Evolutionary conservation across 2,329 filamentous ascomycete species (phyloP).

Genomic region (Xylariaceae sp.): DNA sequence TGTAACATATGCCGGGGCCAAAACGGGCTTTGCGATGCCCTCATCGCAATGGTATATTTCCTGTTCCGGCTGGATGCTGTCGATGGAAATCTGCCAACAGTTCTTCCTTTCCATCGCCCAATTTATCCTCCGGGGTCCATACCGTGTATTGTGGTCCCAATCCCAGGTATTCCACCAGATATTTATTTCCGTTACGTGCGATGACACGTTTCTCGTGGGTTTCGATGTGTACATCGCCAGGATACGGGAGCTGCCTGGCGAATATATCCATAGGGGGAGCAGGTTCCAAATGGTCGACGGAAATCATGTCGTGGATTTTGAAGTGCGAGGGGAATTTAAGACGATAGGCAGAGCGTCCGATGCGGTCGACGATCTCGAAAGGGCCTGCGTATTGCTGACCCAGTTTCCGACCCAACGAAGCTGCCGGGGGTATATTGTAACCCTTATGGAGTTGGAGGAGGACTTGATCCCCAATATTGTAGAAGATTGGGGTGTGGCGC

Average conservation of each 20-base stretch:
- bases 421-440: conserved; percentile 3
- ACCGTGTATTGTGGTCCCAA: not conserved
- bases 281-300: conserved; percentile 1
- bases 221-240: not conserved
- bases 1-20: not conserved
- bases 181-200: not conserved
- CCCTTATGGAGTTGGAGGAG: conserved; percentile 5
- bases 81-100: no score
- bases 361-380: not conserved
- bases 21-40: no score
- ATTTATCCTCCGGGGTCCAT: no score
- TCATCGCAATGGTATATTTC: no score
- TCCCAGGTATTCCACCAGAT: not conserved
- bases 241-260: not conserved
- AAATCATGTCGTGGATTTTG: conserved; percentile 3
- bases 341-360: not conserved
- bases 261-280: not conserved
- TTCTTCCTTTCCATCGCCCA: no score
- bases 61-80: no score
- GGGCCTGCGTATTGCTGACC: conserved; percentile 4
- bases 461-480: not conserved
- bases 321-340: not conserved
- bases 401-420: not conserved
- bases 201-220: not conserved
- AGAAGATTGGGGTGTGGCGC: not conserved